These are phyloP conservation scores for Microcyclosporella mali DNA, from an alignment of 2,329 filamentous ascomycete species.

Conservation along the genomic window DNA sequence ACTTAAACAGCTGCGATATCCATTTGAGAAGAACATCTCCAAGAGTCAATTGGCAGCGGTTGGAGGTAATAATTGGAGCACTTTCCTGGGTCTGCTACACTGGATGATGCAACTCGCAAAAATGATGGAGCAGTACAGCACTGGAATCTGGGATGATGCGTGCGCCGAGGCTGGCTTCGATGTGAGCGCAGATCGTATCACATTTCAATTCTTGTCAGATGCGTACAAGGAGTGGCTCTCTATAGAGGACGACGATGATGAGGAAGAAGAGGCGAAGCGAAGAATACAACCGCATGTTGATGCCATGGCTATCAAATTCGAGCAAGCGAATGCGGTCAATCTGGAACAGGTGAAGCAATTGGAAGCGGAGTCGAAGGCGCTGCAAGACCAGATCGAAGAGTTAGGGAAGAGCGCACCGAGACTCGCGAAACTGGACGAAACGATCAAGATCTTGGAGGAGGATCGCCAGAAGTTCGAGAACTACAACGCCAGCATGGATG, in stretches of 20 bases:
- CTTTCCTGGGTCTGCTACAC: slow-evolving; percentile 85
- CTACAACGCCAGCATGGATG: slow-evolving; percentile 79
- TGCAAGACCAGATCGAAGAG: slow-evolving; percentile 82
- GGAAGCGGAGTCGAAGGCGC: slow-evolving; percentile 74
- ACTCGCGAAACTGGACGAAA: slow-evolving; percentile 74
- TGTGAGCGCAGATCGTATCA: slow-evolving; percentile 82
- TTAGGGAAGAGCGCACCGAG: slow-evolving; percentile 81
- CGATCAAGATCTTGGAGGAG: slow-evolving; percentile 89
- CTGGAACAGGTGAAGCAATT: slow-evolving; percentile 75
- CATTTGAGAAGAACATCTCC: slow-evolving; percentile 90
- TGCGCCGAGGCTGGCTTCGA: slow-evolving; percentile 84
- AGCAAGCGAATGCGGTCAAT: slow-evolving; percentile 76
- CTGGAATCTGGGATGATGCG: slow-evolving; percentile 79
- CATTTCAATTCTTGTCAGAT: slow-evolving; percentile 83
- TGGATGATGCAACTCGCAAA: slow-evolving; percentile 99
- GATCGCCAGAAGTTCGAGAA: slow-evolving; percentile 93
- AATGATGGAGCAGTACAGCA: slow-evolving; percentile 79
- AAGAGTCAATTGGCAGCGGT: slow-evolving; percentile 94
- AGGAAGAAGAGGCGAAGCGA: slow-evolving; percentile 73
- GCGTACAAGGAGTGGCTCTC: slow-evolving; percentile 92
- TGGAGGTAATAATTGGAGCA: slow-evolving; percentile 94
- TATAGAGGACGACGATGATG: slow-evolving; percentile 70
- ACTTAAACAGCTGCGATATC: slow-evolving; percentile 87
- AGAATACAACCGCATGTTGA: slow-evolving; percentile 78
- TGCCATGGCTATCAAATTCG: slow-evolving; percentile 81